Evolutionary conservation across 768 basidiomycete genomes (phyloP).

Genomic region (Leucocoprinus birnbaumii): DNA sequence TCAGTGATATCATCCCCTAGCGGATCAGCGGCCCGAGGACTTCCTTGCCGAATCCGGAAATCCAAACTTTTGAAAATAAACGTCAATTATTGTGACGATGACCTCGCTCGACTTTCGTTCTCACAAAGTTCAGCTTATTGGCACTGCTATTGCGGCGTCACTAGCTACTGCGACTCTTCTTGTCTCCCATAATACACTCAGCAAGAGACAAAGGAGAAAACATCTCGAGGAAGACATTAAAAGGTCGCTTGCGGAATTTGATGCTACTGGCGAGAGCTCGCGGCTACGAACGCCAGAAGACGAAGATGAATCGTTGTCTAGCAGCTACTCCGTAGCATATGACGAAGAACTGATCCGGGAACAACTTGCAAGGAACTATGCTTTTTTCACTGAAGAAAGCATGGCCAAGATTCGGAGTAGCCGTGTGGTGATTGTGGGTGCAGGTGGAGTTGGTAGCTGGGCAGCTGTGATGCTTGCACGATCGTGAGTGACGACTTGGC

Average conservation of each 20-base stretch:
- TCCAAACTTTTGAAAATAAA: neutral
- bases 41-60: neutral
- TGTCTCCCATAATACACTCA: slow-evolving; percentile 53
- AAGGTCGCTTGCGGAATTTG: slow-evolving; percentile 42
- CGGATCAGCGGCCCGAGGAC: neutral
- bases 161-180: slow-evolving; percentile 56
- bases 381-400: slow-evolving; percentile 88
- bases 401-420: slow-evolving; percentile 76
- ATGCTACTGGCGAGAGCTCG: slow-evolving; percentile 15
- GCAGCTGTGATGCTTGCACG: slow-evolving; percentile 90
- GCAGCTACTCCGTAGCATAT: slow-evolving; percentile 27
- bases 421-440: slow-evolving; percentile 86
- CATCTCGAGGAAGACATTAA: slow-evolving; percentile 57
- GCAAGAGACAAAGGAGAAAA: slow-evolving; percentile 43
- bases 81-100: slow-evolving; percentile 16
- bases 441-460: slow-evolving; percentile 97
- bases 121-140: slow-evolving; percentile 63
- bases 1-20: neutral
- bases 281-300: neutral
- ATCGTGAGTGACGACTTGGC: slow-evolving; percentile 55
- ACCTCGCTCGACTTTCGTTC: slow-evolving; percentile 37
- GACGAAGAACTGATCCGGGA: slow-evolving; percentile 84
- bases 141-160: slow-evolving; percentile 65
- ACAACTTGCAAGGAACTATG: slow-evolving; percentile 90
- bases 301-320: neutral